Percentiles rank a stretch among this genome's conserved stretches.
Evolutionary conservation across 768 basidiomycete species (phyloP).

Genomic region (Nevesoporus exiguus): DNA sequence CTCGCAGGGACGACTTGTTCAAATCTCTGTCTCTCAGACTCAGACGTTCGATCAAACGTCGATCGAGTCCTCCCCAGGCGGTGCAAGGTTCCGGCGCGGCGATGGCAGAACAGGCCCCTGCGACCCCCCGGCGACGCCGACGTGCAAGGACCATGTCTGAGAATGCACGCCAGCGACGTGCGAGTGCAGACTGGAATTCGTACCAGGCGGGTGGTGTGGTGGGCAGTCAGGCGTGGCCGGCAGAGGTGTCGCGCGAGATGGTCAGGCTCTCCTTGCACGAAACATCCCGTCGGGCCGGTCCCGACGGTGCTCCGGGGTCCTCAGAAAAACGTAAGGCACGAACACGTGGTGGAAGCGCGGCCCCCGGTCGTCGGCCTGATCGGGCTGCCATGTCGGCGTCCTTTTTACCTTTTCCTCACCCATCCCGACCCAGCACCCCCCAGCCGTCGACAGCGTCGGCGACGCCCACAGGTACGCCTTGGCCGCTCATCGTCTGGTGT

Average conservation of each 20-base stretch:
- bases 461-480: slow-evolving; percentile 26
- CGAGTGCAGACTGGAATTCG: slow-evolving; percentile 58
- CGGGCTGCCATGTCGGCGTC: slow-evolving; percentile 18
- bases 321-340: slow-evolving; percentile 2
- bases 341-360: slow-evolving; percentile 21
- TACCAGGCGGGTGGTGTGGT: slow-evolving; percentile 41
- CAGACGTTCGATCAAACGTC: slow-evolving; percentile 26
- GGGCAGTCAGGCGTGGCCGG: slow-evolving; percentile 50
- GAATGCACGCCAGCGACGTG: slow-evolving; percentile 40
- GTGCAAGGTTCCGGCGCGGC: slow-evolving; percentile 14
- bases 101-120: slow-evolving; percentile 6
- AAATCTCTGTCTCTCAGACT: slow-evolving; percentile 25
- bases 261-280: slow-evolving; percentile 43
- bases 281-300: not conserved
- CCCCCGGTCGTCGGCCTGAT: slow-evolving; percentile 19
- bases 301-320: slow-evolving; percentile 25
- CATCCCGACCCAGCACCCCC: slow-evolving; percentile 22
- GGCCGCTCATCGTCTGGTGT: no score
- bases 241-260: slow-evolving; percentile 55
- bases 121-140: slow-evolving; percentile 4
- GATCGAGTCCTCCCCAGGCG: slow-evolving; percentile 26
- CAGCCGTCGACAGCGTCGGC: slow-evolving; percentile 20
- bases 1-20: slow-evolving; percentile 21
- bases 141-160: slow-evolving; percentile 33
- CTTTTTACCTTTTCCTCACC: slow-evolving; percentile 32